Percentiles rank a stretch among this genome's conserved stretches.
Evolutionary conservation across 2,329 filamentous ascomycete species (phyloP).

Genomic region (Conoideocrella luteorostrata): DNA sequence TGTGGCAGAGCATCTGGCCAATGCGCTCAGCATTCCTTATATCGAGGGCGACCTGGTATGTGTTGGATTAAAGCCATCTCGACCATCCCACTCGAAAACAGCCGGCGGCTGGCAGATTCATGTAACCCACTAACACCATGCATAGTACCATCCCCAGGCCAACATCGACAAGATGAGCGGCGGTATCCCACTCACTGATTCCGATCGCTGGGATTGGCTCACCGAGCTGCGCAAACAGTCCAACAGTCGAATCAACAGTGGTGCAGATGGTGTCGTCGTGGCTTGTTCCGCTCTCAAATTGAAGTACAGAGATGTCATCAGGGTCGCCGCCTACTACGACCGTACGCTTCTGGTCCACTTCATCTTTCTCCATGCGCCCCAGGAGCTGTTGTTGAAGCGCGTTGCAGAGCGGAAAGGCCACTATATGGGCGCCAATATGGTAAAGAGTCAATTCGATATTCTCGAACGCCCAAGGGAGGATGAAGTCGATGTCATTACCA

Average conservation of each 20-base stretch:
- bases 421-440: slow-evolving; percentile 96
- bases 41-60: slow-evolving; percentile 72
- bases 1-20: slow-evolving; percentile 59
- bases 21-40: slow-evolving; percentile 59
- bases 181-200: slow-evolving; percentile 80
- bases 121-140: background rate
- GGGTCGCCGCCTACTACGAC: slow-evolving; percentile 70
- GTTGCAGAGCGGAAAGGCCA: slow-evolving; percentile 72
- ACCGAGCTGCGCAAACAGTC: slow-evolving; percentile 67
- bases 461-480: slow-evolving; percentile 74
- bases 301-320: slow-evolving; percentile 91
- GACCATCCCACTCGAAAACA: too few relatives aligned
- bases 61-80: too few relatives aligned
- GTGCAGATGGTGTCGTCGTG: slow-evolving; percentile 73
- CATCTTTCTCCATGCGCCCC: slow-evolving; percentile 77
- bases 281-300: slow-evolving; percentile 95
- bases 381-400: slow-evolving; percentile 67
- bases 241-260: slow-evolving; percentile 46
- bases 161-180: slow-evolving; percentile 89
- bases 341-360: slow-evolving; percentile 78
- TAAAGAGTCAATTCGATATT: slow-evolving; percentile 81
- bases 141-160: slow-evolving; percentile 64
- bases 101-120: background rate
- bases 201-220: slow-evolving; percentile 97
- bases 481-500: slow-evolving; percentile 64